These are phyloP conservation scores for Nitzschia inconspicua DNA, from an alignment of 108 stramenopile species.

Conservation along the genomic window DNA sequence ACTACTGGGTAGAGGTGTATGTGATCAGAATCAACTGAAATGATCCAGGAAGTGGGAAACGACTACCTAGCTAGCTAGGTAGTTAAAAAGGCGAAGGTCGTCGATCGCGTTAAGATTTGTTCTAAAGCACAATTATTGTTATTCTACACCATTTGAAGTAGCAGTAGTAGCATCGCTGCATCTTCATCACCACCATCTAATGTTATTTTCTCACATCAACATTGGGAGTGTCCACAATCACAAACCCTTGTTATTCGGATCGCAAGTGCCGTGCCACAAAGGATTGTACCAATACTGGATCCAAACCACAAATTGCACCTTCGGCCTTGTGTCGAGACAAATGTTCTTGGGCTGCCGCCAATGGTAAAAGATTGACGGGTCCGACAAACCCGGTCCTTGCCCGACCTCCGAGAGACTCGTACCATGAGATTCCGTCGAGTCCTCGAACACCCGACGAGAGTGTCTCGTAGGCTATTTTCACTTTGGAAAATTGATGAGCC, in stretches of 20 bases:
- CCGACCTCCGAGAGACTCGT: constrained; percentile 75
- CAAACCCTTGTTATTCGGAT: constrained; percentile 17
- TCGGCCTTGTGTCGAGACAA: constrained; percentile 16
- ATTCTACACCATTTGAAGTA: no score
- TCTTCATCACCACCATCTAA: no score
- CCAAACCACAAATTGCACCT: constrained; percentile 56
- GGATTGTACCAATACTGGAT: constrained; percentile 62
- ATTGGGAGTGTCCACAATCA: no score
- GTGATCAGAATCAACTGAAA: no score
- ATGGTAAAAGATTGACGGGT: constrained; percentile 47
- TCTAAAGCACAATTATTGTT: no score
- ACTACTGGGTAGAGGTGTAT: no score
- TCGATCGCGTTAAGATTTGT: no score
- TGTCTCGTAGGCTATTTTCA: constrained; percentile 70
- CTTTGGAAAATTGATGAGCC: constrained; percentile 39
- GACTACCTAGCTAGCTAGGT: no score
- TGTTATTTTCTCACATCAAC: no score
- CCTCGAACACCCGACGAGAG: constrained; percentile 47
- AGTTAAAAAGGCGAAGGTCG: no score
- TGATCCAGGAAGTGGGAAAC: no score
- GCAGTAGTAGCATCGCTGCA: no score
- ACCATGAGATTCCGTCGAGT: constrained; percentile 57
- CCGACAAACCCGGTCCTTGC: constrained; percentile 63
- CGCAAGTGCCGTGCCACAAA: constrained; percentile 67
- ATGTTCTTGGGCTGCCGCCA: constrained; percentile 44